Conservation (phyloP, 2,329 filamentous ascomycete species). For the Rhynchosporium agropyri region DNA sequence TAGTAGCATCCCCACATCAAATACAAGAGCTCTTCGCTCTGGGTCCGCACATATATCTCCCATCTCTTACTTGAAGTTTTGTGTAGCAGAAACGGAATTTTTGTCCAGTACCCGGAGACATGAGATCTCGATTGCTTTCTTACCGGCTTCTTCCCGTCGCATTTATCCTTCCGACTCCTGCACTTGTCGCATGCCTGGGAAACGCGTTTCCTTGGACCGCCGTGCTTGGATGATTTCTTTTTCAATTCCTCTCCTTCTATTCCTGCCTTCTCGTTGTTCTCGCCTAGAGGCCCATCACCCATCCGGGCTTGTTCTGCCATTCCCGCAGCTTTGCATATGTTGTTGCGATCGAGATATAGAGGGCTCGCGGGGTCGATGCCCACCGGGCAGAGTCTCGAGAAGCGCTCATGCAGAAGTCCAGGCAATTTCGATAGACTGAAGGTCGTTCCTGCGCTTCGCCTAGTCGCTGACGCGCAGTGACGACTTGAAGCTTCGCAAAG, state of each 20-base stretch:
- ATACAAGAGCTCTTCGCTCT: too few relatives aligned
- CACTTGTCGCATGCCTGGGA: slow-evolving; percentile 59
- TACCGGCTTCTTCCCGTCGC: slow-evolving; percentile 59
- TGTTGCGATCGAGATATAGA: slow-evolving; percentile 9
- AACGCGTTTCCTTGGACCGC: slow-evolving; percentile 43
- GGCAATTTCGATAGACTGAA: not conserved
- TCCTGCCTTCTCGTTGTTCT: slow-evolving; percentile 21
- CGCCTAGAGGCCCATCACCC: slow-evolving; percentile 22
- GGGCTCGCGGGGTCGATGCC: slow-evolving; percentile 14
- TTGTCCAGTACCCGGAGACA: too few relatives aligned
- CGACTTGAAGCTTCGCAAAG: slow-evolving; percentile 12
- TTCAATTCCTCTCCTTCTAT: slow-evolving; percentile 22
- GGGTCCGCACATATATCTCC: too few relatives aligned
- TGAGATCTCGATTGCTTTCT: slow-evolving; percentile 5
- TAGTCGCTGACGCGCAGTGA: slow-evolving; percentile 10
- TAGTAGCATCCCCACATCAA: too few relatives aligned
- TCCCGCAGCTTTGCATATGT: slow-evolving; percentile 1
- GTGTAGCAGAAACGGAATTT: not conserved
- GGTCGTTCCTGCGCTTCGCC: not conserved
- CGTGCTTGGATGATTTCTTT: slow-evolving; percentile 32
- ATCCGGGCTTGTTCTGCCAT: slow-evolving; percentile 24
- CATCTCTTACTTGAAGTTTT: not conserved
- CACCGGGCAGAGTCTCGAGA: slow-evolving; percentile 20
- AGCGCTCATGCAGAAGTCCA: slow-evolving; percentile 16
- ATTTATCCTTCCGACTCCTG: slow-evolving; percentile 59